phyloP scores from a whole-genome alignment of 1,284 basidiomycete species.

The Testicularia cyperi region DNA sequence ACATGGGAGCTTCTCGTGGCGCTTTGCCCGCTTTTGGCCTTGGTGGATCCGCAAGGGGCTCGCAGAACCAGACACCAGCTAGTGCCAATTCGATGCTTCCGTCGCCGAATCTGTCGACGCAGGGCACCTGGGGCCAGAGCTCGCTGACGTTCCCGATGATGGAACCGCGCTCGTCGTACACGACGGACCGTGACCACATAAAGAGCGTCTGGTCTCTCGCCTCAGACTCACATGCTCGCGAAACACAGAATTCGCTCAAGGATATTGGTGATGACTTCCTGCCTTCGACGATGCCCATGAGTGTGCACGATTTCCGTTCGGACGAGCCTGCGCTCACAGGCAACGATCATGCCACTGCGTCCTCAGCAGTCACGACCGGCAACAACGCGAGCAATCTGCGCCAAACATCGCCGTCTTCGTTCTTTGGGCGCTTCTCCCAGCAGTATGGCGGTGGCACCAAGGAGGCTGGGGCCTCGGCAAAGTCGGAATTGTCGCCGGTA shows the following conservation, averaged over 20 bases:
- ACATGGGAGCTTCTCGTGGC: slow-evolving; percentile 11
- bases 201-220: slow-evolving; percentile 52
- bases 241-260: slow-evolving; percentile 47
- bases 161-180: slow-evolving; percentile 25
- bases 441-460: slow-evolving; percentile 13
- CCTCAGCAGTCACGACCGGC: neutral
- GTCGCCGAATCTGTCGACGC: slow-evolving; percentile 39
- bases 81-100: slow-evolving; percentile 35
- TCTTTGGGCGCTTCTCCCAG: slow-evolving; percentile 25
- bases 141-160: slow-evolving; percentile 44
- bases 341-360: neutral
- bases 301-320: slow-evolving; percentile 40
- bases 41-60: slow-evolving; percentile 17
- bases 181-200: slow-evolving; percentile 41
- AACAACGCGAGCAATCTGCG: neutral
- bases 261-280: slow-evolving; percentile 49
- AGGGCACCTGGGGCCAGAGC: slow-evolving; percentile 46
- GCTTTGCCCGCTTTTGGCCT: slow-evolving; percentile 25
- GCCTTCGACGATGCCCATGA: slow-evolving; percentile 42
- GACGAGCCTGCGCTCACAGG: slow-evolving; percentile 9
- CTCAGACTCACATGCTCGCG: slow-evolving; percentile 28
- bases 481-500: slow-evolving; percentile 25
- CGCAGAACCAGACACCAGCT: slow-evolving; percentile 31
- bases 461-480: slow-evolving; percentile 11
- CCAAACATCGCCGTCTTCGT: slow-evolving; percentile 14